Conservation (phyloP, 176 grass and related monocot genomes). For the Eragrostis nindensis region DNA sequence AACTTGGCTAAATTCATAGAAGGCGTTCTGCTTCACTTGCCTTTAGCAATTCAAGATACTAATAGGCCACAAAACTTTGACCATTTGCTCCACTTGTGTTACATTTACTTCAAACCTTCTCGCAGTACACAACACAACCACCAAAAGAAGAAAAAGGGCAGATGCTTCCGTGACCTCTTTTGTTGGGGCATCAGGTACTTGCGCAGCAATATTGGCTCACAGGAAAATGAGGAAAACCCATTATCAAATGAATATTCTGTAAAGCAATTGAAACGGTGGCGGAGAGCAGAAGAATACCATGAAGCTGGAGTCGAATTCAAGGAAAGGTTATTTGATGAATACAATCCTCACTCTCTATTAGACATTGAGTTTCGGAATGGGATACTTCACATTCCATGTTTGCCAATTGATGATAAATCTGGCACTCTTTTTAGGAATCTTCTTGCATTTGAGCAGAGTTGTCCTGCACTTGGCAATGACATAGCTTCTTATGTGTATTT, state of each 20-base stretch:
- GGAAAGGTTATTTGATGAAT: background rate
- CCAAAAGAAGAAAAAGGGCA: too few relatives aligned
- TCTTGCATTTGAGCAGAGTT: constrained; percentile 20
- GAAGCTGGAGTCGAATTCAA: constrained; percentile 24
- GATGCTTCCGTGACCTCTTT: too few relatives aligned
- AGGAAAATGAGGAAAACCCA: background rate
- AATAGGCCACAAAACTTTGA: constrained; percentile 24
- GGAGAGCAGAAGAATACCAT: constrained; percentile 29
- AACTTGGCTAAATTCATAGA: constrained; percentile 13
- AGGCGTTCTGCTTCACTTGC: background rate
- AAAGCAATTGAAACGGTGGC: background rate
- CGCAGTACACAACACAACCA: too few relatives aligned
- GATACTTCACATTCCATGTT: constrained; percentile 25
- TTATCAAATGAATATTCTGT: background rate
- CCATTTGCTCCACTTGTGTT: constrained; percentile 40
- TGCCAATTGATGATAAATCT: constrained; percentile 17
- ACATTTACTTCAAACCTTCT: constrained; percentile 20
- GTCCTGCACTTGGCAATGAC: constrained; percentile 23
- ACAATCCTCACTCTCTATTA: constrained; percentile 16
- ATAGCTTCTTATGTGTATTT: constrained; percentile 14
- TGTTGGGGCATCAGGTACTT: background rate
- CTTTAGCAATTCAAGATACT: constrained; percentile 9
- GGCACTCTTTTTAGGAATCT: constrained; percentile 9
- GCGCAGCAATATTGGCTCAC: background rate
- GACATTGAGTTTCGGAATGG: background rate